Percentiles rank a stretch among this genome's conserved stretches.
These are phyloP conservation scores for Cymbopogon citratus DNA, from an alignment of 176 grass and related monocot genomes.

Conservation along the genomic window DNA sequence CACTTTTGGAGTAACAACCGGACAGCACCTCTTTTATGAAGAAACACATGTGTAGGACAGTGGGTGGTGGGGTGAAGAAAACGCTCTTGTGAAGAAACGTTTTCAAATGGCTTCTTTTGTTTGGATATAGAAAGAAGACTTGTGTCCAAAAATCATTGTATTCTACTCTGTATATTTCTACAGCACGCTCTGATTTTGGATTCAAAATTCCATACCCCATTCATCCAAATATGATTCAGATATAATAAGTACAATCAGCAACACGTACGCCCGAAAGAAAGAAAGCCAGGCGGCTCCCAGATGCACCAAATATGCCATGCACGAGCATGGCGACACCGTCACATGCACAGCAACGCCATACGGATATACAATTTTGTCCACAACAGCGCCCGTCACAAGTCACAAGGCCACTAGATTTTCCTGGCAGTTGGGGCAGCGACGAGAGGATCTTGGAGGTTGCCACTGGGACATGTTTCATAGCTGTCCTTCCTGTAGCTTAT, in stretches of 20 bases:
- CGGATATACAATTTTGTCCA: not conserved
- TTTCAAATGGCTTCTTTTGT: too few relatives aligned
- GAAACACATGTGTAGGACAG: not conserved
- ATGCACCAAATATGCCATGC: not conserved
- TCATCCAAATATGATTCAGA: not conserved
- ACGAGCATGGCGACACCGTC: not conserved
- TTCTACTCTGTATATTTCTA: not conserved
- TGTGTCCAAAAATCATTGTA: not conserved
- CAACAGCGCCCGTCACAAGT: not conserved
- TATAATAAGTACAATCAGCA: not conserved
- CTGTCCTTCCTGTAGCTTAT: conserved; percentile 35
- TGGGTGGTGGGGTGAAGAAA: not conserved
- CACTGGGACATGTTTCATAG: conserved; percentile 5
- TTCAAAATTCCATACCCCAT: not conserved
- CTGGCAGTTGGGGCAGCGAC: not conserved
- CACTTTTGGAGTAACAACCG: not conserved
- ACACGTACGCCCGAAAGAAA: not conserved
- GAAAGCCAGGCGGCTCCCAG: not conserved
- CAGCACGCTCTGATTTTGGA: not conserved
- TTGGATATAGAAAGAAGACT: not conserved
- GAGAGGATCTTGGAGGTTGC: conserved; percentile 7
- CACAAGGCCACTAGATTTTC: not conserved
- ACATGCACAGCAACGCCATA: not conserved
- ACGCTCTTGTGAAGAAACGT: not conserved
- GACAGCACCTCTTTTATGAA: not conserved